Conservation (phyloP, 2,329 filamentous ascomycete species). For the Paraphoma chrysanthemicola region DNA sequence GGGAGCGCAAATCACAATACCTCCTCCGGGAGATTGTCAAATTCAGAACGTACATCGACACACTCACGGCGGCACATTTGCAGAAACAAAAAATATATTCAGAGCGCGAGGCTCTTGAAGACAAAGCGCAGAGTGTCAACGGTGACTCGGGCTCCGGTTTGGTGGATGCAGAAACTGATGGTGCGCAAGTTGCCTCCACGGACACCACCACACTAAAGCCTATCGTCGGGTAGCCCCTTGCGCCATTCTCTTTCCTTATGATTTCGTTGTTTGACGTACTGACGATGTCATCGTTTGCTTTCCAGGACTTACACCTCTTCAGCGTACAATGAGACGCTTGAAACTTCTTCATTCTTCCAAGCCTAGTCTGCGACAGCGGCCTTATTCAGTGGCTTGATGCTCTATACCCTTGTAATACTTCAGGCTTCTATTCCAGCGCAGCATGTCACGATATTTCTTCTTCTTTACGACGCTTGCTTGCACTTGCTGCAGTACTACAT, state of each 20-base stretch:
- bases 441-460: slow-evolving; percentile 14
- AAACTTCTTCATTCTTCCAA: slow-evolving; percentile 45
- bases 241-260: slow-evolving; percentile 11
- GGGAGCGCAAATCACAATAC: slow-evolving; percentile 95
- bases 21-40: slow-evolving; percentile 94
- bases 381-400: slow-evolving; percentile 38
- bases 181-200: slow-evolving; percentile 37
- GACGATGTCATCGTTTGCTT: slow-evolving; percentile 29
- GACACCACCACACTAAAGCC: slow-evolving; percentile 17
- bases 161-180: slow-evolving; percentile 35
- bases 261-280: slow-evolving; percentile 25
- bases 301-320: slow-evolving; percentile 43
- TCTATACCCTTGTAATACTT: slow-evolving; percentile 31
- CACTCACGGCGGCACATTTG: slow-evolving; percentile 72
- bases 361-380: slow-evolving; percentile 30
- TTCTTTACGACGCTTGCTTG: neutral
- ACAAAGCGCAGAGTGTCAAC: slow-evolving; percentile 17
- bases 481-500: too few species aligned
- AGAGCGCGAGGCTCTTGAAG: slow-evolving; percentile 40
- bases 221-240: slow-evolving; percentile 2
- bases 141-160: slow-evolving; percentile 15
- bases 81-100: slow-evolving; percentile 75
- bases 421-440: slow-evolving; percentile 10
- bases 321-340: slow-evolving; percentile 44
- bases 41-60: slow-evolving; percentile 93